Base-by-base conservation (phyloP, 2,329 filamentous ascomycete species). In the Aspergillus ochraceus region DNA sequence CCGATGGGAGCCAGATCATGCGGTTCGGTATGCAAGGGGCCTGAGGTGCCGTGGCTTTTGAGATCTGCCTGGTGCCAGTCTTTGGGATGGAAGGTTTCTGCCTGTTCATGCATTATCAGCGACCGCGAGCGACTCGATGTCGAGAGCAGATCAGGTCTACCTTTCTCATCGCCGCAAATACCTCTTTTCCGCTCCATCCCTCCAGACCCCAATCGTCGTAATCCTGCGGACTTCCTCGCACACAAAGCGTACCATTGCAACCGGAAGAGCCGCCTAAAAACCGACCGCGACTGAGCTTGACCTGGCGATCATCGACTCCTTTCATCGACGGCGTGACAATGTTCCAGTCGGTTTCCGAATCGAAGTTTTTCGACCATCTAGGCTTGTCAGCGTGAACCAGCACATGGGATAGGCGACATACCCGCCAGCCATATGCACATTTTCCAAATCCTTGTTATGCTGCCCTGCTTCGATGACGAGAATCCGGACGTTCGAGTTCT, bases 1-100 rank as follows among this genome's bases (percentile, higher is more conserved):
- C 84, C 85, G 36, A 88, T 87, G 1, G 84, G 84, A 2, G 83
- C 83, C 1, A 86, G 73, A 60, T 86, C 83, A 60, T 87, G 83
- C 0, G 84, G 85, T 62, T 84, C 84, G 6, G 78, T 83, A 54
- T 85, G 79, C 1, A 88, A 73, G 20, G 80, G 81, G 0, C 85
- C 85, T 10, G 76, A 70, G 51, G 79, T 73, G 1, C 83, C 84
- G 61, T 88, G 85, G 8, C 75, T 76, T 2, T 74, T 73, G 9
- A 75, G 68, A 47, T 80, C 75, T 2, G 79, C 80, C 36, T 84
- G 69, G 70, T 86, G 85, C 84, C 84, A 86, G 29, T 80, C 73
- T 66, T 87, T 87, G 20, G 72, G 67, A 57, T 86, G 81, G 65
- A 87, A 88, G 2, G 80, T 84, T 63, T 88, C 85, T 1, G 82